Conservation (phyloP, 2,329 filamentous ascomycete species). For the Dendryphion nanum region DNA sequence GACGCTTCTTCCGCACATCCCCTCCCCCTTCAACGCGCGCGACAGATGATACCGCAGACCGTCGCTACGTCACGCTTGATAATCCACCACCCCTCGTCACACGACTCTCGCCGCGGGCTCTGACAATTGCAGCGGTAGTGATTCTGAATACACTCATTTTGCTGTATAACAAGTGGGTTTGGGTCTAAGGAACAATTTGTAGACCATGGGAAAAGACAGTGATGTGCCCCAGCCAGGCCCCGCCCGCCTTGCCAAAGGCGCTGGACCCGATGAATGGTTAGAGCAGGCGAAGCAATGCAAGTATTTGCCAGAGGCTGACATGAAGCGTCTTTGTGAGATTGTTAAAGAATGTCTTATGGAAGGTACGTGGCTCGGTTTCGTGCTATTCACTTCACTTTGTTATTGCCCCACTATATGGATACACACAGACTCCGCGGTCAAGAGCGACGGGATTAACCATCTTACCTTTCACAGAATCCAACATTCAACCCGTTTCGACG, state of each 20-base stretch:
- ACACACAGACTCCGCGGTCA: no score
- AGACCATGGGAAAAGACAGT: constrained; percentile 49
- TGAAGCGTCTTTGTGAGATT: constrained; percentile 98
- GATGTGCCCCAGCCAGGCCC: constrained; percentile 86
- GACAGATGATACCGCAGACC: constrained; percentile 18
- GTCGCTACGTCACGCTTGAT: constrained; percentile 28
- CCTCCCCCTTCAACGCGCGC: constrained; percentile 5
- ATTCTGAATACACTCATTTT: no score
- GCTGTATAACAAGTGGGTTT: no score
- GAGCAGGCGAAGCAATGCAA: constrained; percentile 96
- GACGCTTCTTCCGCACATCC: background rate
- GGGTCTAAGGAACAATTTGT: background rate
- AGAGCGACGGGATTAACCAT: background rate
- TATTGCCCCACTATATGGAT: background rate
- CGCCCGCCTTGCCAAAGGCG: constrained; percentile 77
- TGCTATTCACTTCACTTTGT: background rate
- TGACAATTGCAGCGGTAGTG: constrained; percentile 10
- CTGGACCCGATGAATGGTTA: constrained; percentile 92
- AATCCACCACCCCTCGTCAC: constrained; percentile 31
- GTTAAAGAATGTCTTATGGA: constrained; percentile 99
- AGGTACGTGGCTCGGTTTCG: constrained; percentile 61
- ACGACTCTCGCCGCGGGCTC: constrained; percentile 17
- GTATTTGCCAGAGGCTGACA: constrained; percentile 90
- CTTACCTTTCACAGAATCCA: constrained; percentile 78
- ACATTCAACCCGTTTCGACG: constrained; percentile 96